Conservation (phyloP, 2,329 filamentous ascomycete species). For the Verticillium isaacii region DNA sequence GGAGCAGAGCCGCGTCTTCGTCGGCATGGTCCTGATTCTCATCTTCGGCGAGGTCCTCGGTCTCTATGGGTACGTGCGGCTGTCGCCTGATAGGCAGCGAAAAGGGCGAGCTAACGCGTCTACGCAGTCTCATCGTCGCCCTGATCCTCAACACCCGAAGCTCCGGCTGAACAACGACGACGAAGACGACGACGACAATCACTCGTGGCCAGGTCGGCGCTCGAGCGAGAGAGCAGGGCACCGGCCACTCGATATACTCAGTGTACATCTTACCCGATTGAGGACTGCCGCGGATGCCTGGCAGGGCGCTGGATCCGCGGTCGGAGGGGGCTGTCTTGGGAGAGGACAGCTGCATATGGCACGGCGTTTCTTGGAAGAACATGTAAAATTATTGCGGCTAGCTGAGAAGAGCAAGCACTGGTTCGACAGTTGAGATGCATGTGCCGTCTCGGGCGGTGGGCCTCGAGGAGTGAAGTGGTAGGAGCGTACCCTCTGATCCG, state of each 20-base stretch:
- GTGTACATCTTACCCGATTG: not conserved
- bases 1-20: constrained; percentile 92
- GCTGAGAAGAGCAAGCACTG: not conserved
- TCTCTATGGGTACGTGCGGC: constrained; percentile 75
- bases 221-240: not conserved
- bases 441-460: not conserved
- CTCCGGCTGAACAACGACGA: not conserved
- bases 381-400: constrained; percentile 27
- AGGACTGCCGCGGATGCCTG: not conserved
- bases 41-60: constrained; percentile 98
- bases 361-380: constrained; percentile 28
- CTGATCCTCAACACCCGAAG: constrained; percentile 76
- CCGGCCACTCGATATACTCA: not conserved
- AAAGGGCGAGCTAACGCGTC: not conserved
- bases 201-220: not conserved
- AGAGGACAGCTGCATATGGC: constrained; percentile 25
- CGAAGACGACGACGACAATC: not conserved
- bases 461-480: not conserved
- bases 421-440: not conserved
- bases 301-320: not conserved
- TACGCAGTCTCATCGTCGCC: constrained; percentile 75
- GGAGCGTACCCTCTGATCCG: not conserved
- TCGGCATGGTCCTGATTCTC: constrained; percentile 96
- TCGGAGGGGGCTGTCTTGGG: constrained; percentile 15
- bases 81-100: not conserved